Evolutionary conservation across 176 grass and related monocot species (phyloP), one percentile per base, ranked within the genome.

Genomic region (Phragmites australis): DNA sequence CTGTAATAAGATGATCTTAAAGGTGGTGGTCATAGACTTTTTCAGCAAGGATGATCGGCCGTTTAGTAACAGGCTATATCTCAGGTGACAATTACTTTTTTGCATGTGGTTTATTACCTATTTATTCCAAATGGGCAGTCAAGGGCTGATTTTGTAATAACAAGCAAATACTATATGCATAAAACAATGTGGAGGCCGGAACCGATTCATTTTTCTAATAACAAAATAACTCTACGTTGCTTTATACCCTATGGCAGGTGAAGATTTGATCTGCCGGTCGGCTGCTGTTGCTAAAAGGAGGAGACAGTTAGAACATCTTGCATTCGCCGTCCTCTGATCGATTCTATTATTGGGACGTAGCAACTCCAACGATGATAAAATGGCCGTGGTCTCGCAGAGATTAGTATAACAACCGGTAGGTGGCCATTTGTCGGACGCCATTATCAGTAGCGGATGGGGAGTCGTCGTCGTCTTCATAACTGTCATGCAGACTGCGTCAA

Each of bases 371-470:
- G 14, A 61, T 53, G 83, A 43, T 23, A 78, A 78, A 78, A 50
- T 22, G 64, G 69, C 21, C 1, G 43, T 34, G 60, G 60, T 18
- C 60, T 53, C 14, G 42, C 26, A 31, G 76, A 80, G 75, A 34
- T 67, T 31, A 79, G 76, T 22, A 65, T 63, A 84, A 84, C 87
- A 68, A 84, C 81, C 81, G 81, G 81, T 89, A 22, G 87, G 82
- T 89, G 75, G 53, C 61, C 11, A n/a, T 19, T 26, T 84, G 76
- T 83, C 45, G 43, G 81, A 26, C 16, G 76, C 51, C 19, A 27
- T 45, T 31, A 26, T 42, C 59, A 65, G 74, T 19, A 52, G 75
- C 46, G 21, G 87, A 75, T 43, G 87, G 69, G 66, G 69, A 25
- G 81, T 88, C 87, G 43, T 13, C 43, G 69, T 88, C 87, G 15